Base-by-base conservation (phyloP, 2,329 filamentous ascomycete species). In the Elsinoe fawcettii region DNA sequence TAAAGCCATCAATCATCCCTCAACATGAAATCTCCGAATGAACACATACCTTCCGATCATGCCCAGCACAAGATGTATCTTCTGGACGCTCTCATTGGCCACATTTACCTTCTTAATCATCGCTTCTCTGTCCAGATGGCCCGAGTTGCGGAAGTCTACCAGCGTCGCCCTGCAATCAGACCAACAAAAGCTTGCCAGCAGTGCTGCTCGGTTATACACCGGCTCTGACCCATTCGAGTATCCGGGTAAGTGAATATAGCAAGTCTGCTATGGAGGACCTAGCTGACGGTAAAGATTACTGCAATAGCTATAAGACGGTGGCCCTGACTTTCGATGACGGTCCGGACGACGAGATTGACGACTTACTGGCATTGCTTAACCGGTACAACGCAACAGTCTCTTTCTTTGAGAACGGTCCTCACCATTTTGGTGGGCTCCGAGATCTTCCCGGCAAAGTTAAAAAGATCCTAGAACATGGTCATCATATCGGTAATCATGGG, bases 361-460 rank as follows among this genome's bases (percentile, higher is more conserved):
- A 27, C n/a, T 6, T 49, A 18, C 23, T 49, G 25, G 14, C 22
- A n/a, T 18, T 49, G 20, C 23, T 49, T 7, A 25, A n/a, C n/a
- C 44, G 12, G 7, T 32, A 49, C 44, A 49, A 49, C n/a, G 44
- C 44, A 5, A 49, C 44, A 18, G 44, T 22, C 23, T 20, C 44
- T 16, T 49, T 49, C 44, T 49, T 49, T n/a, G 44, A 49, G 44
- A 49, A 49, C 44, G 44, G 44, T 8, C 44, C 44, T 5, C 22
- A 49, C n/a, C 44, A 49, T 16, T 49, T 49, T n/a, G 44, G 44
- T 30, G 44, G 44, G 7, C 44, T 27, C 7, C 44, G 44, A 16
- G 44, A 49, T 49, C 20, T 49, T 8, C 3, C 44, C 22, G 25
- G 44, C n/a, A 49, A 32, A n/a, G 16, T 27, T 11, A 16, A 18